Evolutionary conservation across 257 asterid genomes (phyloP).

Genomic region (Solanum dulcamara): DNA sequence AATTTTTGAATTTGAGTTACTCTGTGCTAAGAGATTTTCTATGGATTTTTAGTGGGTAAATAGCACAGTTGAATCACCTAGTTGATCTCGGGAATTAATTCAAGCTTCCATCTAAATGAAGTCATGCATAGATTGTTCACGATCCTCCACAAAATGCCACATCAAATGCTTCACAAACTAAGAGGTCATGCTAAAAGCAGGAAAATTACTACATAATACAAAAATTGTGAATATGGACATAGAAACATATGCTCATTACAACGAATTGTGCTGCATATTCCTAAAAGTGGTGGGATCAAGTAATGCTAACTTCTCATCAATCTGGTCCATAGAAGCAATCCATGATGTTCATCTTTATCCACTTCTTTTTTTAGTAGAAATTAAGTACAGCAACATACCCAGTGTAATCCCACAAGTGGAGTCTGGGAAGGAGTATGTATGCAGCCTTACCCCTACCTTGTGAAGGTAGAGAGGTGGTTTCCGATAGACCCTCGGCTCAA

Average conservation of each 20-base stretch:
- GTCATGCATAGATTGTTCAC: neutral
- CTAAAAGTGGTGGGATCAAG: neutral
- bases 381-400: neutral
- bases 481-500: neutral
- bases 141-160: neutral
- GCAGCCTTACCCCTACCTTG: neutral
- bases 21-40: neutral
- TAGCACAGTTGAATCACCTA: neutral
- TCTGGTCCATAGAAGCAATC: neutral
- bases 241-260: neutral
- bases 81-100: neutral
- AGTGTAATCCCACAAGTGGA: neutral
- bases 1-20: neutral
- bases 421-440: neutral
- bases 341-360: neutral
- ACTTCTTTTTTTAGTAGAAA: neutral
- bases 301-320: neutral
- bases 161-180: neutral
- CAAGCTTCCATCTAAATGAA: neutral
- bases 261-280: neutral
- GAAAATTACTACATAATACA: neutral
- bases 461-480: neutral
- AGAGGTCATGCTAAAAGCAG: neutral
- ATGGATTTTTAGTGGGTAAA: neutral
- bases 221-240: neutral